Conservation (phyloP, 805 yeast genomes). For the Cyberlindnera mycetangii region DNA sequence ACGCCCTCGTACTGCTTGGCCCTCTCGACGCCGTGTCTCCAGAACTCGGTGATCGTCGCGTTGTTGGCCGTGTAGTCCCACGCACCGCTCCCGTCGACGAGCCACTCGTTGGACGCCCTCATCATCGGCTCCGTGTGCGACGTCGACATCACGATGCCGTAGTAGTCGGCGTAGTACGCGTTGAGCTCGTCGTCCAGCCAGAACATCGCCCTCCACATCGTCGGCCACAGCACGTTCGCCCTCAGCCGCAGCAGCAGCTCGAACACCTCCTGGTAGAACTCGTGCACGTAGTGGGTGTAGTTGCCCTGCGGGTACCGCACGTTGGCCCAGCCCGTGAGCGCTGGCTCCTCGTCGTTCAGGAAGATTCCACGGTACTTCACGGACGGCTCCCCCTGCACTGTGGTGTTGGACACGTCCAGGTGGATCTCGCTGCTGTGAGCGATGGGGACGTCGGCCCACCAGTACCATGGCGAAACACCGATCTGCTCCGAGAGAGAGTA, state of each 20-base stretch:
- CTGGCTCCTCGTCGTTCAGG: conserved; percentile 15
- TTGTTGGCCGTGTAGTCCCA: conserved; percentile 18
- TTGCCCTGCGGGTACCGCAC: conserved; percentile 9
- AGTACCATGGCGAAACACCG: conserved; percentile 17
- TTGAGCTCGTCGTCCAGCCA: conserved; percentile 13
- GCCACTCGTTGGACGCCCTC: conserved; percentile 17
- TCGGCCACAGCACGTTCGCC: conserved; percentile 15
- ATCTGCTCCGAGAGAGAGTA: conserved; percentile 14
- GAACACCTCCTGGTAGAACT: conserved; percentile 12
- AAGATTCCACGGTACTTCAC: conserved; percentile 16
- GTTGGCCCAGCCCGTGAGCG: conserved; percentile 14
- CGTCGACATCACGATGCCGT: conserved; percentile 16
- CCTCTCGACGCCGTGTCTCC: conserved; percentile 12
- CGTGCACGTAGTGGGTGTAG: conserved; percentile 11
- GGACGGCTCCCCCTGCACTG: conserved; percentile 4
- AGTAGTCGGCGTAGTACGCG: conserved; percentile 11
- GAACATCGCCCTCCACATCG: conserved; percentile 16
- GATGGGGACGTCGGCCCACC: conserved; percentile 16
- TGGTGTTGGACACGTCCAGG: conserved; percentile 4
- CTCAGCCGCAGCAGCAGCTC: conserved; percentile 13
- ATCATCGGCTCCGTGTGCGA: conserved; percentile 16
- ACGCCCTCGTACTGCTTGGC: conserved; percentile 12
- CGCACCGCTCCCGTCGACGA: conserved; percentile 10
- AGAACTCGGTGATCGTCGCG: conserved; percentile 11
- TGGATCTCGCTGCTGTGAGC: conserved; percentile 1